Evolutionary conservation across 2,329 filamentous ascomycete genomes (phyloP), one percentile per base, ranked within the genome.

Genomic region (Alternaria solani): DNA sequence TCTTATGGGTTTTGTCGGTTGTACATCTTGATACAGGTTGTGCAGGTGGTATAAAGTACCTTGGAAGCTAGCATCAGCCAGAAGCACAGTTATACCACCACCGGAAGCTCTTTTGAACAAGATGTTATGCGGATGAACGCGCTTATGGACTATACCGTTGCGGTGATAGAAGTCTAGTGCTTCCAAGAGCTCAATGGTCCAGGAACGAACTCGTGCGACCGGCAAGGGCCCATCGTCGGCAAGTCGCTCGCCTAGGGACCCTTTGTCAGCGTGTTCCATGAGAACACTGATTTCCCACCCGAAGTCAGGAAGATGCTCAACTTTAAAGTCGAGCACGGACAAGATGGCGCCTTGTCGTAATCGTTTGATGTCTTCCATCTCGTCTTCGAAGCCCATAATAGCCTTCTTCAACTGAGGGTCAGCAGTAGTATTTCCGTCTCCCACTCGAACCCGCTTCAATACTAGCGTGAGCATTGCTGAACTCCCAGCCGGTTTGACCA

Each of bases 161-260:
- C 90, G 90, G 78, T 98, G 94, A 53, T 96, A 87, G 75, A 91
- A 96, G 59, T 93, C 91, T 28, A 99, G 82, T 0, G 90, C 95
- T 79, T 97, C 93, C 26, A 99, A 86, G 18, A 99, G 84, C 71
- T 97, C 93, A 60, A 94, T 88, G n/a, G 93, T 95, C 90, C 93
- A 98, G 25, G 92, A 89, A 54, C 93, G 90, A 44, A 94, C 89
- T 74, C 90, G 94, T 64, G 87, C 87, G 52, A 91, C 86, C 42
- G 90, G 87, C 51, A 97, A 81, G 30, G 86, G 86, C 5, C 91
- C 92, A 42, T 93, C 88, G 61, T 94, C 86, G 57, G 94, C 90
- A 30, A 99, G 83, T 20, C 96, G 83, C 69, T 97, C 93, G 28
- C 90, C 87, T 14, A 99, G 81, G 0, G 94, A 92, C 0, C 93